A percentile compares a stretch with the other conserved stretches of the same genome.
Conservation (phyloP, 768 basidiomycete genomes). For the Tylopilus sp. region DNA sequence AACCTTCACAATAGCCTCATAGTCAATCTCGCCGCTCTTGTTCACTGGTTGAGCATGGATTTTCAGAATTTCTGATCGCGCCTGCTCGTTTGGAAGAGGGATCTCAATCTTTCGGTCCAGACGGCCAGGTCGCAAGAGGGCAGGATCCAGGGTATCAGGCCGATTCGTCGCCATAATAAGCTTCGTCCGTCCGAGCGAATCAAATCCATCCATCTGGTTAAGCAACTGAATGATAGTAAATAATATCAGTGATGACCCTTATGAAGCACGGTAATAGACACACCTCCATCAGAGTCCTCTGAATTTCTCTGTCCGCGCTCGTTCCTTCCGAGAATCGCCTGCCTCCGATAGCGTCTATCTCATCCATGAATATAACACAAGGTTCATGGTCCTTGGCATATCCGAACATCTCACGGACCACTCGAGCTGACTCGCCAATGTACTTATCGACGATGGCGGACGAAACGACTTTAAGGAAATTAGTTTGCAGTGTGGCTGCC, state of each 20-base stretch:
- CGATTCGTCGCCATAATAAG: constrained; percentile 99
- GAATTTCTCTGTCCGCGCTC: constrained; percentile 97
- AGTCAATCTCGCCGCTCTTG: constrained; percentile 94
- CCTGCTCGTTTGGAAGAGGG: constrained; percentile 96
- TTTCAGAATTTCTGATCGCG: constrained; percentile 93
- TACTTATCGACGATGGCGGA: constrained; percentile 98
- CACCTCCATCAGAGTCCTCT: constrained; percentile 97
- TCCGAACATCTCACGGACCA: constrained; percentile 98
- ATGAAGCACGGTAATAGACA: constrained; percentile 7
- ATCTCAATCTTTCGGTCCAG: constrained; percentile 98
- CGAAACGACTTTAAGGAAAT: constrained; percentile 98
- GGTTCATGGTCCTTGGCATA: constrained; percentile 98
- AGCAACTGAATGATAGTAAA: constrained; percentile 57
- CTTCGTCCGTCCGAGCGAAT: constrained; percentile 92
- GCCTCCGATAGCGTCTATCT: constrained; percentile 97
- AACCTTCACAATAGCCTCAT: constrained; percentile 96
- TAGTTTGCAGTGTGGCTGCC: constrained; percentile 91
- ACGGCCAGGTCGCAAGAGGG: constrained; percentile 91
- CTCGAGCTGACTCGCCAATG: constrained; percentile 95
- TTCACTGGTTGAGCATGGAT: constrained; percentile 94
- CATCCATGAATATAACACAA: constrained; percentile 98
- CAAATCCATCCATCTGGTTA: constrained; percentile 99
- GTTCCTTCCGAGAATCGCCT: constrained; percentile 91
- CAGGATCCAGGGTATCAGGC: constrained; percentile 97
- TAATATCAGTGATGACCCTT: neutral